These are phyloP conservation scores for Tulasnella sp. DNA, from an alignment of 768 basidiomycete species.

Conservation along the genomic window DNA sequence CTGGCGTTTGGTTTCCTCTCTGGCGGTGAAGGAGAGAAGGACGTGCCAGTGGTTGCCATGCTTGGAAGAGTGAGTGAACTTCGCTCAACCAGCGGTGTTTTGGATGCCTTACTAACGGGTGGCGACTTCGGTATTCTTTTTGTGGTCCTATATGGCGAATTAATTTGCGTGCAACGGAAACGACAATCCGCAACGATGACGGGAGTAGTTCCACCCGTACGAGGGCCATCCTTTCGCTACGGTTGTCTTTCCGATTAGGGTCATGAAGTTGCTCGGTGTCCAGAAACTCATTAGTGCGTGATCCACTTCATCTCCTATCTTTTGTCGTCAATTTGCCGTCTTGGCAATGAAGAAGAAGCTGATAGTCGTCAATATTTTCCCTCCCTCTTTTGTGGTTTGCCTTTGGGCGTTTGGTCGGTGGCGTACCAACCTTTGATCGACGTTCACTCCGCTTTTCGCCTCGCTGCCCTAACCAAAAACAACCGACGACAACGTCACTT, in stretches of 20 bases:
- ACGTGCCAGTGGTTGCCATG: slow-evolving; percentile 81
- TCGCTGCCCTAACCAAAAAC: not conserved
- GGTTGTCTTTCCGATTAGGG: slow-evolving; percentile 66
- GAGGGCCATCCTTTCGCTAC: slow-evolving; percentile 65
- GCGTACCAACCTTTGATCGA: not conserved
- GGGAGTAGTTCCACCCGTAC: slow-evolving; percentile 66
- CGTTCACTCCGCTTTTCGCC: not conserved
- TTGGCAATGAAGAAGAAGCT: not conserved
- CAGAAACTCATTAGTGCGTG: slow-evolving; percentile 60
- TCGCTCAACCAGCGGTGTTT: not conserved
- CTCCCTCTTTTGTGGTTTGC: slow-evolving; percentile 1
- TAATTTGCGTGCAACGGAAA: too few relatives aligned
- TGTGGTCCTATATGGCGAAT: too few relatives aligned
- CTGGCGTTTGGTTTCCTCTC: slow-evolving; percentile 67
- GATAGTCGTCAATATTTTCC: not conserved
- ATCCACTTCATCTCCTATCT: not conserved
- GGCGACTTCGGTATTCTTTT: not conserved
- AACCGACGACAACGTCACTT: not conserved
- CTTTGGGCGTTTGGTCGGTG: not conserved
- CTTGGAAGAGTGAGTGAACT: slow-evolving; percentile 55
- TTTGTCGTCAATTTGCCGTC: not conserved
- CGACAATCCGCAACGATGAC: not conserved
- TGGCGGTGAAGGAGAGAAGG: slow-evolving; percentile 35
- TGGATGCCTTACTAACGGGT: not conserved
- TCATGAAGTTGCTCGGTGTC: slow-evolving; percentile 68